Evolutionary conservation across 768 basidiomycete genomes (phyloP).

Genomic region (Auricularia sp.): DNA sequence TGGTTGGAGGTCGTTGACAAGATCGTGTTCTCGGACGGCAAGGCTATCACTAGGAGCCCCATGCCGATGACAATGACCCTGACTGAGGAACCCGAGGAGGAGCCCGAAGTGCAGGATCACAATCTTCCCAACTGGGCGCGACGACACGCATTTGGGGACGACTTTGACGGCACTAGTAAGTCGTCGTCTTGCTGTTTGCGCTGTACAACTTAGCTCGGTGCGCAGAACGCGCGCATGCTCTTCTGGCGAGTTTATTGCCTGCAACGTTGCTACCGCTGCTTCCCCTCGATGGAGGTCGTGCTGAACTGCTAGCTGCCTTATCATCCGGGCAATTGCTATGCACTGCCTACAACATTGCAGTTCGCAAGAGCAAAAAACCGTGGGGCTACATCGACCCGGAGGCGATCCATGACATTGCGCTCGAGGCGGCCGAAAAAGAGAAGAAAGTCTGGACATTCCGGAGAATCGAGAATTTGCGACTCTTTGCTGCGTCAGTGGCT

Average conservation of each 20-base stretch:
- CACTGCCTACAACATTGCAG: constrained; percentile 67
- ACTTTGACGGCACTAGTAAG: constrained; percentile 45
- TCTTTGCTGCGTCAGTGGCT: constrained; percentile 71
- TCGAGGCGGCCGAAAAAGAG: constrained; percentile 50
- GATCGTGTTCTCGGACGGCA: constrained; percentile 55
- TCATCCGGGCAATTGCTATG: constrained; percentile 78
- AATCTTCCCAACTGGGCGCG: constrained; percentile 74
- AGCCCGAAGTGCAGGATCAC: constrained; percentile 52
- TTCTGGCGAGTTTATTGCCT: constrained; percentile 55
- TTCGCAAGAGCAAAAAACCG: constrained; percentile 69
- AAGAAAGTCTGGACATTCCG: constrained; percentile 67
- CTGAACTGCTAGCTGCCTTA: constrained; percentile 41
- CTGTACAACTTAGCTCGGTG: neutral
- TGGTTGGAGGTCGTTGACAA: constrained; percentile 77
- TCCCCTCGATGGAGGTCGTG: constrained; percentile 23
- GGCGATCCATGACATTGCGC: constrained; percentile 69
- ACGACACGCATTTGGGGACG: constrained; percentile 40
- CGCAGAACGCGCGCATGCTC: constrained; percentile 54
- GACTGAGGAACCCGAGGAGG: constrained; percentile 48
- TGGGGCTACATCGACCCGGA: constrained; percentile 81
- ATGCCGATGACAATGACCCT: constrained; percentile 41
- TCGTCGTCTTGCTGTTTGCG: neutral
- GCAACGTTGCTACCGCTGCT: constrained; percentile 34
- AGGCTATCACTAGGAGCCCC: constrained; percentile 42
- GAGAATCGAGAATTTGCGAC: constrained; percentile 71